Evolutionary conservation across 331 rosid genomes (phyloP).

Genomic region (Erythrophleum ivorense): DNA sequence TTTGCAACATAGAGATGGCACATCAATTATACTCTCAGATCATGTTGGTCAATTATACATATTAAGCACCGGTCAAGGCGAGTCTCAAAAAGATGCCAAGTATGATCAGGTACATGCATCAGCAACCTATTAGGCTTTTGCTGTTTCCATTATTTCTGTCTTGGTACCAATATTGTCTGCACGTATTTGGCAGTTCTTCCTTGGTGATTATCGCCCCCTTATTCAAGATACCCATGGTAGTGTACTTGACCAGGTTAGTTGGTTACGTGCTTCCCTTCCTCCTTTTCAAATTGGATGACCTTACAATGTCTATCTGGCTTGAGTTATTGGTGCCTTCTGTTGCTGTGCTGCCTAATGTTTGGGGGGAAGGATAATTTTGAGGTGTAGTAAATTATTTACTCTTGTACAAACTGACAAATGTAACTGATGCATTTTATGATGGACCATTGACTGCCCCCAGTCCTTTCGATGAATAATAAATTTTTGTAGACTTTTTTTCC

Average conservation of each 20-base stretch:
- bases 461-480: conserved; percentile 5
- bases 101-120: conserved; percentile 82
- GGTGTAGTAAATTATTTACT: conserved; percentile 13
- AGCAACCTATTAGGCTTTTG: conserved; percentile 12
- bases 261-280: conserved; percentile 13
- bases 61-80: conserved; percentile 96
- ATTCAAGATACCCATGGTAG: conserved; percentile 85
- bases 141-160: conserved; percentile 30
- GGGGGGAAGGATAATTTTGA: not conserved
- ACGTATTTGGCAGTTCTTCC: conserved; percentile 78
- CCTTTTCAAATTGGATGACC: conserved; percentile 12
- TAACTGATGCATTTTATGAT: conserved; percentile 21
- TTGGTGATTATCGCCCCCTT: conserved; percentile 98
- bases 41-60: conserved; percentile 95
- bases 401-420: conserved; percentile 26
- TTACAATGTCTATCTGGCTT: conserved; percentile 34
- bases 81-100: conserved; percentile 92
- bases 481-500: not conserved
- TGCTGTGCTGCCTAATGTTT: conserved; percentile 17
- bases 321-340: not conserved
- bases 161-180: conserved; percentile 35
- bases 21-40: conserved; percentile 94
- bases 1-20: conserved; percentile 78
- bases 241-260: conserved; percentile 92
- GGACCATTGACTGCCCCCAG: conserved; percentile 12